phyloP scores from a whole-genome alignment of 2,329 filamentous ascomycete genomes.

The Penicillium hordei region DNA sequence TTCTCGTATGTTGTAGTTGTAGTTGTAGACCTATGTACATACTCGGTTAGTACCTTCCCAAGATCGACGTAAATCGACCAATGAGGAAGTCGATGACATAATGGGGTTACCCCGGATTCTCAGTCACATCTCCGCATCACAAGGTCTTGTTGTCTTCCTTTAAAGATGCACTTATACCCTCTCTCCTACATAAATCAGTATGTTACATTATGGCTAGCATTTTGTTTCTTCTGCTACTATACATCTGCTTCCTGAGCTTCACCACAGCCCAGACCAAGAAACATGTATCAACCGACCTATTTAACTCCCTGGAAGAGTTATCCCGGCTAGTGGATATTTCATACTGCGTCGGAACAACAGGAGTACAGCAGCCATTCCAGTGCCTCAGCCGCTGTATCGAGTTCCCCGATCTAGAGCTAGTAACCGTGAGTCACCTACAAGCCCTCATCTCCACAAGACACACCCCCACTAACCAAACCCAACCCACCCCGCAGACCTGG shows the following conservation, averaged over 20 bases:
- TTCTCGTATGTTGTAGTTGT: neutral
- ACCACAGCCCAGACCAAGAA: slow-evolving; percentile 5
- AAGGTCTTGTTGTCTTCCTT: neutral
- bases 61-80: neutral
- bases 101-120: slow-evolving; percentile 11
- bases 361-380: slow-evolving; percentile 77
- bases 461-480: slow-evolving; percentile 1
- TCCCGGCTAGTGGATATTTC: slow-evolving; percentile 91
- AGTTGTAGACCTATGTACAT: neutral
- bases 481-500: slow-evolving; percentile 60
- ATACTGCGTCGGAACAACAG: slow-evolving; percentile 86
- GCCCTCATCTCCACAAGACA: neutral
- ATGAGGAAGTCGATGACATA: slow-evolving; percentile 10
- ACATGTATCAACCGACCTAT: slow-evolving; percentile 62
- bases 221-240: neutral
- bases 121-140: slow-evolving; percentile 4
- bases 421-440: slow-evolving; percentile 52
- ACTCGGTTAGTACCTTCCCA: neutral
- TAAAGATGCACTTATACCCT: neutral
- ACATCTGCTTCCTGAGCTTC: neutral
- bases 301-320: slow-evolving; percentile 79
- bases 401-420: slow-evolving; percentile 75
- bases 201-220: slow-evolving; percentile 6
- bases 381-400: slow-evolving; percentile 84
- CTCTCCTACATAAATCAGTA: neutral